Percentiles rank a stretch among this genome's conserved stretches.
Conservation (phyloP, 2,329 filamentous ascomycete genomes). For the Lecanosticta acicola region DNA sequence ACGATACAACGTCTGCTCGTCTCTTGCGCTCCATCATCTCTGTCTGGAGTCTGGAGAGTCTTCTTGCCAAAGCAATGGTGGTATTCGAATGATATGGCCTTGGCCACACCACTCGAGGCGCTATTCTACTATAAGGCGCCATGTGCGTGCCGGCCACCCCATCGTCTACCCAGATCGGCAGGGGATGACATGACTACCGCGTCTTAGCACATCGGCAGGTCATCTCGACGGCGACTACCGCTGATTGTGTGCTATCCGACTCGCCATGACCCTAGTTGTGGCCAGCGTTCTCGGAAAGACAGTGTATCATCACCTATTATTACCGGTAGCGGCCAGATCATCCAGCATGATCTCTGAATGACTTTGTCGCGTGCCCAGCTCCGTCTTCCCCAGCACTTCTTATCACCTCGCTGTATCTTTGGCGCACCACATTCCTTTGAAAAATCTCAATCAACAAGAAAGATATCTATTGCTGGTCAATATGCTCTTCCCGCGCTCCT, state of each 20-base stretch:
- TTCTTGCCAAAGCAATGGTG: too few relatives aligned
- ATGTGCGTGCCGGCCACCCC: background rate
- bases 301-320: background rate
- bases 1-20: background rate
- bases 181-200: constrained; percentile 8
- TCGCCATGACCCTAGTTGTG: too few relatives aligned
- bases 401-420: constrained; percentile 5
- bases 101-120: too few relatives aligned
- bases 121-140: background rate
- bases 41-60: too few relatives aligned
- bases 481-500: constrained; percentile 43
- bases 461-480: background rate
- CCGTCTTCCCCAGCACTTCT: constrained; percentile 6
- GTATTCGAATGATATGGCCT: too few relatives aligned
- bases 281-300: too few relatives aligned
- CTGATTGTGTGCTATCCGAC: too few relatives aligned
- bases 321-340: constrained; percentile 4
- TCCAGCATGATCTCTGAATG: background rate
- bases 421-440: constrained; percentile 3
- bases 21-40: too few relatives aligned
- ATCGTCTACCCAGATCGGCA: constrained; percentile 10
- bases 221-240: too few relatives aligned
- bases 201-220: too few relatives aligned
- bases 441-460: too few relatives aligned
- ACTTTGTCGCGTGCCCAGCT: constrained; percentile 6